Percentiles rank a stretch among this genome's conserved stretches.
Evolutionary conservation across 805 yeast species (phyloP).

Genomic region (Cyberlindnera lachancei): DNA sequence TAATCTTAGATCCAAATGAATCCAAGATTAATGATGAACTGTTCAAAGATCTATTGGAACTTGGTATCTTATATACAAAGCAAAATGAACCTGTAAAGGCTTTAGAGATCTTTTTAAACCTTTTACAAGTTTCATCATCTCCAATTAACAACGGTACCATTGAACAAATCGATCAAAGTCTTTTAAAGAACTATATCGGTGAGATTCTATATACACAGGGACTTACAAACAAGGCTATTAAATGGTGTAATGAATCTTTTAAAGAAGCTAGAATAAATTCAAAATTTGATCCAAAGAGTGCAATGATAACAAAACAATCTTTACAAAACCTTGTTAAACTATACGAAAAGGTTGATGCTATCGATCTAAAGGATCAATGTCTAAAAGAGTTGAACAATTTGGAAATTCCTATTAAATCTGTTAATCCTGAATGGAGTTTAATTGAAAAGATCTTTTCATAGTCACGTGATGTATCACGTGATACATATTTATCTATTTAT

Average conservation of each 20-base stretch:
- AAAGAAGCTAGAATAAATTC: constrained; percentile 25
- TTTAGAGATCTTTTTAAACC: constrained; percentile 28
- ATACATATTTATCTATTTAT: constrained; percentile 1
- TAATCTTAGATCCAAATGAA: constrained; percentile 5
- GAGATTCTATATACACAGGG: constrained; percentile 34
- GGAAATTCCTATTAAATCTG: constrained; percentile 6
- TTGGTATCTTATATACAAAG: constrained; percentile 19
- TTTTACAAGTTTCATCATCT: constrained; percentile 12
- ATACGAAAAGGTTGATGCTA: constrained; percentile 12
- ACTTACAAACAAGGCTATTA: constrained; percentile 27
- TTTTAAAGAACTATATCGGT: constrained; percentile 34
- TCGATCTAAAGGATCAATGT: constrained; percentile 8
- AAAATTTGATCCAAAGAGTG: constrained; percentile 27
- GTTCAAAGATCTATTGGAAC: constrained; percentile 17
- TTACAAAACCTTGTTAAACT: constrained; percentile 25
- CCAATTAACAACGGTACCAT: neutral
- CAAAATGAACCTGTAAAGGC: constrained; percentile 16
- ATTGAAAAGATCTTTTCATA: constrained; percentile 6
- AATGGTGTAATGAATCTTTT: constrained; percentile 33
- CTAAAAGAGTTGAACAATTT: constrained; percentile 5
- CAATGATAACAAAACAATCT: constrained; percentile 31
- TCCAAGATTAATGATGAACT: constrained; percentile 18
- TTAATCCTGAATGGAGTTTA: constrained; percentile 2
- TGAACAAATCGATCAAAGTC: constrained; percentile 19
- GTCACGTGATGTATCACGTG: too few relatives aligned